Base-by-base conservation (phyloP, 1,284 basidiomycete species). In the Puccinia polysora region DNA sequence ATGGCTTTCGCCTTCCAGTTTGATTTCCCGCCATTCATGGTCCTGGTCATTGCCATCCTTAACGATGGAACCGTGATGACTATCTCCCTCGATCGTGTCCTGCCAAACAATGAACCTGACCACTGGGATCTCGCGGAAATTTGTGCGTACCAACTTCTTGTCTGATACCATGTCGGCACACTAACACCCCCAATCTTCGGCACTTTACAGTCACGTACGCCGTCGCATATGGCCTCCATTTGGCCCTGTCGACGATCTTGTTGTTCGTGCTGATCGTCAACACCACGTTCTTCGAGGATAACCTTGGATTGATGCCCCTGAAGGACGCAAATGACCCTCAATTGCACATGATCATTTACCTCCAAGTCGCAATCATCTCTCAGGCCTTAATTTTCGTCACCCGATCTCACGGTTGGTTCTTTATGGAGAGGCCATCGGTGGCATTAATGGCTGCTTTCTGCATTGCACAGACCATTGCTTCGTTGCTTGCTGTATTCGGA, bases 81-180 rank as follows among this genome's bases (percentile, higher is more conserved):
- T 15, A 85, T 97, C 76, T 96, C 92, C 36, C 89, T 97, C 74
- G 94, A 97, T 82, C 91, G 94, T 82, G 94, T 97, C 75, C 83
- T 97, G 78, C 94, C 94, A 56, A 93, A 90, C 64, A 89, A 84
- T 82, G 88, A 89, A 71, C 80, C 80, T 68, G 93, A 97, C 82
- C 88, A 89, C 78, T 97, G 94, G 94, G 92, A 97, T 81, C 83
- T 97, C 77, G 86, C 89, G 36, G 94, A 97, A 84, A 97, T 97
- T 79, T 97, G 65, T 68, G 30, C 43, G 65, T 40, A 52, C 28
- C 50, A 12, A 53, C 50, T 20, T n/a, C 32, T 28, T 5, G 32
- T 59, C n/a, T n/a, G n/a, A n/a, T n/a, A n/a, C n/a, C n/a, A n/a
- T n/a, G 43, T 47, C 43, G 12, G n/a, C 43, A 47, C 12, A n/a